Base-by-base conservation (phyloP, 331 rosid genomes). In the Pyracantha coccinea region DNA sequence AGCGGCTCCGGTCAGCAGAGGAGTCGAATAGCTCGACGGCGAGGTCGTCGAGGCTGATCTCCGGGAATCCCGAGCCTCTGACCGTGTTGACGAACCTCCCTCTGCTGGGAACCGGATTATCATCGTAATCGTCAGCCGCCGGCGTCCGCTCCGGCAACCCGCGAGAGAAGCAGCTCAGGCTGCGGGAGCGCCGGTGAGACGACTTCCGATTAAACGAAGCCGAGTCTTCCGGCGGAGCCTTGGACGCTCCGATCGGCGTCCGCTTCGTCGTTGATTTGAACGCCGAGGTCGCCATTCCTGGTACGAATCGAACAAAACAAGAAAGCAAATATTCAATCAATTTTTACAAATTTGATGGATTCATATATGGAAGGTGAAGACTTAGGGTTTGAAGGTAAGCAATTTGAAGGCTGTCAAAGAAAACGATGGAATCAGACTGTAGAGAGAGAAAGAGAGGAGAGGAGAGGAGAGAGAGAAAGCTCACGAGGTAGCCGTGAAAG, bases 41-140 rank as follows among this genome's bases (percentile, higher is more conserved):
- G 58, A 95, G 85, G 69, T 95, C 99, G 29, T 95, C 97, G 71
- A 95, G 99, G 77, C 97, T 95, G 81, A 95, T 90, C 82, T 95
- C 99, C 64, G 97, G 93, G 80, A 92, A 89, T 0, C 88, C 97
- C 0, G 97, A 90, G 83, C 97, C 99, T 31, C 97, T 84, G 16
- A 84, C 83, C 16, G 91, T 95, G 88, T 92, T 95, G 45, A 95
- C 99, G 64, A 92, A 95, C 78, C 60, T 85, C 25, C 93, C 92
- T 71, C 75, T 81, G 1, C 75, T 81, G 2, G 89, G 89, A 7
- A 85, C 76, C 2, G 82, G 77, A 59, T 35, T 75, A 44, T 74
- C 85, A 9, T 59, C 80, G 38, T 69, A 77, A 28, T 29, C 76
- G 27, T 85, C 88, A 6, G 24, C 17, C 47, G 60, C 29, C 35